Evolutionary conservation across 73 alveolate species (phyloP).

Genomic region (Paramecium octaurelia): DNA sequence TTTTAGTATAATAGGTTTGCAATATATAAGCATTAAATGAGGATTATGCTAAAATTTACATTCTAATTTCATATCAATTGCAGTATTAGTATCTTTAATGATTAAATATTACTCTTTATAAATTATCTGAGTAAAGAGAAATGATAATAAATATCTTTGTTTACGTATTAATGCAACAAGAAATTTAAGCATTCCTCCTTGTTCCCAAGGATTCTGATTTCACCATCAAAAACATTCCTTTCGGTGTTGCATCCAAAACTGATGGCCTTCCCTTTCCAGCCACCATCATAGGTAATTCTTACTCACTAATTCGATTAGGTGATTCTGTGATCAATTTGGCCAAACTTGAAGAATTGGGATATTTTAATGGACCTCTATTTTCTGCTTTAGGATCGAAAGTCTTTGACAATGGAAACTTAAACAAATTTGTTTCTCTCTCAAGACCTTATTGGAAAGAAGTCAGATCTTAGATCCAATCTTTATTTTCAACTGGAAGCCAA

Average conservation of each 20-base stretch:
- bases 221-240: conserved; percentile 48
- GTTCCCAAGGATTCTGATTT: conserved; percentile 55
- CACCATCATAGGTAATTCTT: conserved; percentile 20
- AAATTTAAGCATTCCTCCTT: not conserved
- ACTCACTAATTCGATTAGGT: not conserved
- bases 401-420: conserved; percentile 34
- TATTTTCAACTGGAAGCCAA: conserved; percentile 25
- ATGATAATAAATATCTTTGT: conserved; percentile 5
- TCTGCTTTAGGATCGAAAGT: not conserved
- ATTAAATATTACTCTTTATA: not conserved
- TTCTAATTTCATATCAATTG: not conserved
- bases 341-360: not conserved
- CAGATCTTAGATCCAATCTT: conserved; percentile 17
- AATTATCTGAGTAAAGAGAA: not conserved
- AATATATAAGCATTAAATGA: not conserved
- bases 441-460: conserved; percentile 59
- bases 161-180: conserved; percentile 10
- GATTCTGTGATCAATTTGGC: not conserved
- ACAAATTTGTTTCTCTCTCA: conserved; percentile 33
- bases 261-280: conserved; percentile 45
- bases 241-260: conserved; percentile 29
- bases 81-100: not conserved
- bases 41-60: not conserved
- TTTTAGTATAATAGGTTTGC: not conserved
- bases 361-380: not conserved